These are phyloP conservation scores for Ambrosia artemisiifolia DNA, from an alignment of 129 eudicot species.

Conservation along the genomic window DNA sequence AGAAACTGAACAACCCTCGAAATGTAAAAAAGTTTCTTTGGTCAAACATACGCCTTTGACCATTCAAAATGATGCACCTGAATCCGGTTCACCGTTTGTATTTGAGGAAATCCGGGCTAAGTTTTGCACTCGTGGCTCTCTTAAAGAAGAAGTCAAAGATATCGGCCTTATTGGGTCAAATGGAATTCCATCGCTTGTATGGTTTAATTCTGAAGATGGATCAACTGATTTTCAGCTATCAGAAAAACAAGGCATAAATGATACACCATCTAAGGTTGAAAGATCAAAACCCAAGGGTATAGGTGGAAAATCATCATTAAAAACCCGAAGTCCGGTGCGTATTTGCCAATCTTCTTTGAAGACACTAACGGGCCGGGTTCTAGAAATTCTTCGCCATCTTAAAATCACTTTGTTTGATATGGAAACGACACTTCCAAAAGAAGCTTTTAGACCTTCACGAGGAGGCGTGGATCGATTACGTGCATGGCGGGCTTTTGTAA, in stretches of 20 bases:
- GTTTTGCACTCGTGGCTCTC: slow-evolving; percentile 48
- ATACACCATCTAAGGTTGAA: slow-evolving; percentile 37
- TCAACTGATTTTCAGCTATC: slow-evolving; percentile 26
- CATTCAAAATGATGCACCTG: slow-evolving; percentile 24
- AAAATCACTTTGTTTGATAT: slow-evolving; percentile 83
- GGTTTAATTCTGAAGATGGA: slow-evolving; percentile 17
- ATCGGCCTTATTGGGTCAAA: slow-evolving; percentile 63
- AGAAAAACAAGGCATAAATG: slow-evolving; percentile 31
- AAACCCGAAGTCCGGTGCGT: slow-evolving; percentile 36
- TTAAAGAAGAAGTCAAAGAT: slow-evolving; percentile 52
- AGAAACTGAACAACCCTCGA: slow-evolving; percentile 17
- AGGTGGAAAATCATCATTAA: slow-evolving; percentile 32
- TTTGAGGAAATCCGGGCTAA: slow-evolving; percentile 57
- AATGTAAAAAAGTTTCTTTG: slow-evolving; percentile 11
- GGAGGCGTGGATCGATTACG: slow-evolving; percentile 48
- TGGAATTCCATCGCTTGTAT: slow-evolving; percentile 54
- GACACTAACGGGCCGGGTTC: slow-evolving; percentile 63
- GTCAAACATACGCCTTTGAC: slow-evolving; percentile 24
- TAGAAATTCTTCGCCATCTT: slow-evolving; percentile 61
- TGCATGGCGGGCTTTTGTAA: slow-evolving; percentile 83
- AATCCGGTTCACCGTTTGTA: slow-evolving; percentile 37
- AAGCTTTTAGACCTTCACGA: slow-evolving; percentile 64
- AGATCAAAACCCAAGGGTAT: slow-evolving; percentile 33
- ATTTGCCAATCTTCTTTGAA: slow-evolving; percentile 63
- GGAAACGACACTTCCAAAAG: slow-evolving; percentile 85